Percentiles rank a stretch among this genome's conserved stretches.
phyloP scores from a whole-genome alignment of 2,329 filamentous ascomycete species.

The Karstenula rhodostoma region DNA sequence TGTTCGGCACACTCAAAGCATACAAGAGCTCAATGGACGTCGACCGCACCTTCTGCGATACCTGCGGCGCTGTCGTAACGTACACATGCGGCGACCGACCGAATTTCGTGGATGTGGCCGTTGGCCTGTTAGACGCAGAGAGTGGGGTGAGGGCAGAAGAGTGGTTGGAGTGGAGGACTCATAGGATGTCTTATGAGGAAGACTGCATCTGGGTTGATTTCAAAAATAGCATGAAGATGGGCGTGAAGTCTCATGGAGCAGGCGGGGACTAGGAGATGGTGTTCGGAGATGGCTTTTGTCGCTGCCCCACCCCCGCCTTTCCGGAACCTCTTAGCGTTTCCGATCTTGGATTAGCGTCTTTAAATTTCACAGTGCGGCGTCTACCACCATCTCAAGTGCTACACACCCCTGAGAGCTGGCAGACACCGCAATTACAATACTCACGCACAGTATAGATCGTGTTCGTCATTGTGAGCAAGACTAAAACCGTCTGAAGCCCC shows the following conservation, averaged over 20 bases:
- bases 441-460: neutral
- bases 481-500: neutral
- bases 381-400: neutral
- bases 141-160: slow-evolving; percentile 62
- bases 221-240: neutral
- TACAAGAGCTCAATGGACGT: slow-evolving; percentile 65
- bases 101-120: slow-evolving; percentile 68
- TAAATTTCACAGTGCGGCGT: slow-evolving; percentile 2
- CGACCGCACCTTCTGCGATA: slow-evolving; percentile 67
- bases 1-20: slow-evolving; percentile 56
- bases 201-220: neutral
- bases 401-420: neutral
- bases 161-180: slow-evolving; percentile 70
- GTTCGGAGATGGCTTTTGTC: too few species aligned
- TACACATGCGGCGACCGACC: slow-evolving; percentile 65
- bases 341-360: neutral
- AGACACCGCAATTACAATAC: neutral
- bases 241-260: neutral
- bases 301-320: slow-evolving; percentile 5
- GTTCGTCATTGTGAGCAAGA: neutral
- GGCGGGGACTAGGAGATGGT: neutral
- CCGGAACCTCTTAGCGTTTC: neutral
- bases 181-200: slow-evolving; percentile 67
- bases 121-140: slow-evolving; percentile 62
- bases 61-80: slow-evolving; percentile 71